Evolutionary conservation across 192 early-diverging fungal genomes (phyloP).

Genomic region (Entophlyctis helioformis): DNA sequence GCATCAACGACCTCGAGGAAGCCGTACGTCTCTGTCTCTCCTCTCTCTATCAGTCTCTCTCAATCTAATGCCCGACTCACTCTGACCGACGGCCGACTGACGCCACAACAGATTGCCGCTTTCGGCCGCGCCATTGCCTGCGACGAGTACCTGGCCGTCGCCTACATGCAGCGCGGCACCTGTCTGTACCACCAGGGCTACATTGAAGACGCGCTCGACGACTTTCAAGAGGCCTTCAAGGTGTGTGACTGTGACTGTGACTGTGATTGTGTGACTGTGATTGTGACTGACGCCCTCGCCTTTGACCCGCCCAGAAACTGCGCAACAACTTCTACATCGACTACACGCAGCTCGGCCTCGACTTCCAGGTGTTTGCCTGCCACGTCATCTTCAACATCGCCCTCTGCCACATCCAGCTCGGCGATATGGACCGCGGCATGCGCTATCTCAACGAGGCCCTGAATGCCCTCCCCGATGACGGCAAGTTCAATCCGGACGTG

Average conservation of each 20-base stretch:
- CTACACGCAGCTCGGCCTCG: constrained; percentile 88
- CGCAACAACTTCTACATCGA: constrained; percentile 80
- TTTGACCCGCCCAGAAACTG: constrained; percentile 8
- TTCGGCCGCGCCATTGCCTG: constrained; percentile 61
- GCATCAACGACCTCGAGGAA: constrained; percentile 55
- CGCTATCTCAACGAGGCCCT: constrained; percentile 61
- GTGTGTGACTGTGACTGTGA: constrained; percentile 23
- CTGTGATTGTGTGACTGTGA: background rate
- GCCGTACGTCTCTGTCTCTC: constrained; percentile 54
- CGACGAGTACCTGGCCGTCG: constrained; percentile 83
- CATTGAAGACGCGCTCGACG: constrained; percentile 56
- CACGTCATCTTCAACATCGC: constrained; percentile 88
- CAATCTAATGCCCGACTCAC: background rate
- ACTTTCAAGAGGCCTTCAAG: constrained; percentile 69
- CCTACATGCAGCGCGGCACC: constrained; percentile 87
- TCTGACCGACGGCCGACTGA: background rate
- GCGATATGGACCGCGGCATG: constrained; percentile 55
- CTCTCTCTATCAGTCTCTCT: background rate
- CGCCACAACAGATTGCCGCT: constrained; percentile 47
- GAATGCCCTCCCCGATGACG: background rate
- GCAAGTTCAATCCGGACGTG: constrained; percentile 6
- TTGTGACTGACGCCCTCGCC: background rate
- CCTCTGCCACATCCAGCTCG: constrained; percentile 65
- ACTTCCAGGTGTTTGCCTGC: constrained; percentile 78
- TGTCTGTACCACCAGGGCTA: constrained; percentile 62